phyloP scores from a whole-genome alignment of 805 yeast genomes.

The Yarrowia sp. region DNA sequence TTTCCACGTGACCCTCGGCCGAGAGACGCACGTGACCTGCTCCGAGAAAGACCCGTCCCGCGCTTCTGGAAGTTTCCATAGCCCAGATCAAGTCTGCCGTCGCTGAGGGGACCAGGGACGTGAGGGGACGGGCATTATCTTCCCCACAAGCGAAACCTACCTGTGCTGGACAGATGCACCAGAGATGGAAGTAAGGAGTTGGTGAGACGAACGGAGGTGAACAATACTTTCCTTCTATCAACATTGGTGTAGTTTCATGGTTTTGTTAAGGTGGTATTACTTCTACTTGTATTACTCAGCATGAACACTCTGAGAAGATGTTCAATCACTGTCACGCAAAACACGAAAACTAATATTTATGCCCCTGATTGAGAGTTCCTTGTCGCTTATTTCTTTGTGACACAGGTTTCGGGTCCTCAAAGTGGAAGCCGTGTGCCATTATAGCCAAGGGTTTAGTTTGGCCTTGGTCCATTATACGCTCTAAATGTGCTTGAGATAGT shows the following conservation, averaged over 20 bases:
- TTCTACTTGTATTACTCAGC: no score
- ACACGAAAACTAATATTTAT: no score
- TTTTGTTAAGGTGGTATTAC: no score
- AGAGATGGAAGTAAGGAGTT: no score
- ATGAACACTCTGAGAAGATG: no score
- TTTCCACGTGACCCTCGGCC: constrained; percentile 4
- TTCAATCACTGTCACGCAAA: no score
- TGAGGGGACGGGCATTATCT: neutral
- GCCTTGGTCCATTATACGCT: neutral
- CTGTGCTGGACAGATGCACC: neutral
- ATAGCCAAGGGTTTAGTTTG: neutral
- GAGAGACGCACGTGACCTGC: neutral
- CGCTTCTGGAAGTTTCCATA: neutral
- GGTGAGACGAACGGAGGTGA: no score
- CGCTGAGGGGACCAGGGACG: neutral
- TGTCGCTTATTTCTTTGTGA: no score
- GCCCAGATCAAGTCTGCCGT: neutral
- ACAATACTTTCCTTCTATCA: no score
- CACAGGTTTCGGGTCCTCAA: neutral
- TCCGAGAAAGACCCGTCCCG: neutral
- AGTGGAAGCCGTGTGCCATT: neutral
- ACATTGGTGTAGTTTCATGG: no score
- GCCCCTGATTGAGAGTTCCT: no score
- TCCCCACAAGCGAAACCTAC: constrained; percentile 4
- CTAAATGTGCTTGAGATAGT: neutral